Base-by-base conservation (phyloP, 805 yeast genomes). In the Candida ortonii region DNA sequence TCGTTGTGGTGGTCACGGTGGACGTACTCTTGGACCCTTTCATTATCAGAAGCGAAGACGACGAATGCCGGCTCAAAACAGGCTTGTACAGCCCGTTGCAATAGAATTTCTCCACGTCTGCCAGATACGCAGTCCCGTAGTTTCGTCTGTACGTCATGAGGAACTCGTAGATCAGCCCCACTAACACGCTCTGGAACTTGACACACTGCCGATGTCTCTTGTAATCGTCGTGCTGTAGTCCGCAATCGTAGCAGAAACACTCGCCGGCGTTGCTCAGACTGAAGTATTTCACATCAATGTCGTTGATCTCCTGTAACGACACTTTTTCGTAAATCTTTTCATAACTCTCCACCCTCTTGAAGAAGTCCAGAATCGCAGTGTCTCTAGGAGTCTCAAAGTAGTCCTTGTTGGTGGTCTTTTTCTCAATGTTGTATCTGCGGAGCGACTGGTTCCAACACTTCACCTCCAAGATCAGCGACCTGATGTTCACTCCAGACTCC, bases 381-480 rank as follows among this genome's bases (percentile, higher is more conserved):
- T 67, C 67, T 44, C 76, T 73, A 27, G 75, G 71, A 44, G 65
- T 64, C 29, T 70, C 70, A 34, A 54, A 59, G 54, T 82, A 82
- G 53, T 82, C 89, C 23, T 67, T 69, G 50, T 79, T 80, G 34
- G 61, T 64, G 1, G 87, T 71, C 54, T 82, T 82, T 33, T 76
- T 73, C 47, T 73, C 78, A 34, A 81, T 77, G 57, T 82, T 82
- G 55, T 55, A 82, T 39, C 72, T 65, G 46, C 79, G 58, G 19
- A 78, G 65, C 12, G 65, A 64, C 19, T 57, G 55, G 50, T 78
- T 73, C n/a, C 65, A 56, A 49, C 84, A 78, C 43, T 73, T 68
- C 18, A 82, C 71, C 50, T 82, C 84, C 25, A 82, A 59, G 7
- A 81, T 64, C 10, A 78, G 53, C 3, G 83, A 69, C 28, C 68